Percentiles rank a stretch among this genome's conserved stretches.
Conservation (phyloP, 345 rosid species). For the Pelargonium nanum region DNA sequence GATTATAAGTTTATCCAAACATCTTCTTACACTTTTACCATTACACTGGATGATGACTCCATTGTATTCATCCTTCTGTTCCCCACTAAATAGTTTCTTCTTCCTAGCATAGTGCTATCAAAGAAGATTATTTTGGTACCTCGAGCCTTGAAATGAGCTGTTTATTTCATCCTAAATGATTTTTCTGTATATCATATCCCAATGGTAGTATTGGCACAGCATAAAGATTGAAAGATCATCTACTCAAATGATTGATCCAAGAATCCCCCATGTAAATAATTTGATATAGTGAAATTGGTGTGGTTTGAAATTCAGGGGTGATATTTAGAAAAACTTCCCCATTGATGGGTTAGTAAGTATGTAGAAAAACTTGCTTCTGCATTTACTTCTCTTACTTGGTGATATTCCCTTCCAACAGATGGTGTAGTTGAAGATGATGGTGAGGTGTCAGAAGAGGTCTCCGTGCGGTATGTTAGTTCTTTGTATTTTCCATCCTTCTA, state of each 20-base stretch:
- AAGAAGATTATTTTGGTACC: not conserved
- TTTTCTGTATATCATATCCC: not conserved
- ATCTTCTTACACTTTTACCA: too few relatives aligned
- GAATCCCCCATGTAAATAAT: not conserved
- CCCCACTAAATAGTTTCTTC: not conserved
- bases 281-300: too few relatives aligned
- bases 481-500: not conserved
- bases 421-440: slow-evolving; percentile 25
- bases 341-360: not conserved
- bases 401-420: slow-evolving; percentile 12
- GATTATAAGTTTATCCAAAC: too few relatives aligned
- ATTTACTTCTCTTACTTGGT: not conserved
- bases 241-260: not conserved
- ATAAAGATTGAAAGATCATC: not conserved
- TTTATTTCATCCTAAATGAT: too few relatives aligned
- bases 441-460: slow-evolving; percentile 50
- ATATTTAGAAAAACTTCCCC: not conserved
- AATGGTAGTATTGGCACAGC: not conserved
- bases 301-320: not conserved
- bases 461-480: slow-evolving; percentile 16
- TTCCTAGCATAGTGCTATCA: not conserved
- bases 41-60: too few relatives aligned
- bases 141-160: too few relatives aligned
- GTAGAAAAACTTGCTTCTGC: not conserved
- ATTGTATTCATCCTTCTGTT: too few relatives aligned